phyloP scores from a whole-genome alignment of 2,329 filamentous ascomycete species.

The Hymenotorrendiella dingleyae region DNA sequence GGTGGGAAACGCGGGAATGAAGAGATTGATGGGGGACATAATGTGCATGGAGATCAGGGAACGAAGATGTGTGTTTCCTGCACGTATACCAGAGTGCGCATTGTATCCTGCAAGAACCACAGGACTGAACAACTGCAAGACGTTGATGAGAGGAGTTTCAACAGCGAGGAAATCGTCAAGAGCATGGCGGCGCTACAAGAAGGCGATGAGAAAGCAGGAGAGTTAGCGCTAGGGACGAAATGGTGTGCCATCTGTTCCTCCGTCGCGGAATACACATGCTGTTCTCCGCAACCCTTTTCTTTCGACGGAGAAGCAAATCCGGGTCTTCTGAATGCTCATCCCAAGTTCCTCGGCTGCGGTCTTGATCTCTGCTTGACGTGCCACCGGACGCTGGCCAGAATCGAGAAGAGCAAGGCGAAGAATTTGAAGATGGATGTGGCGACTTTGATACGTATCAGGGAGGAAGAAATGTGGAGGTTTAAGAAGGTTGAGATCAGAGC shows the following conservation, averaged over 20 bases:
- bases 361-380: slow-evolving; percentile 21
- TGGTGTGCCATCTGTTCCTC: slow-evolving; percentile 26
- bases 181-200: slow-evolving; percentile 9
- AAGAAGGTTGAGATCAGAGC: slow-evolving; percentile 15
- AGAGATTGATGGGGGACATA: slow-evolving; percentile 20
- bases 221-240: slow-evolving; percentile 55
- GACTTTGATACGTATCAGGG: slow-evolving; percentile 1
- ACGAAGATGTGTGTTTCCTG: slow-evolving; percentile 25
- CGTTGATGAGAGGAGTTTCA: slow-evolving; percentile 10
- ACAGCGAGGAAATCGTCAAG: slow-evolving; percentile 4
- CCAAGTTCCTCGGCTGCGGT: slow-evolving; percentile 17
- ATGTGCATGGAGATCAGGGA: slow-evolving; percentile 7
- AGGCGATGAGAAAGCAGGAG: slow-evolving; percentile 33
- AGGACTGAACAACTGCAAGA: slow-evolving; percentile 6
- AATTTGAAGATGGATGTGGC: neutral
- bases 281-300: slow-evolving; percentile 1
- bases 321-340: neutral
- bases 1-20: slow-evolving; percentile 13
- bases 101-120: slow-evolving; percentile 20
- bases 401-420: slow-evolving; percentile 2
- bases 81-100: slow-evolving; percentile 16
- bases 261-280: slow-evolving; percentile 15
- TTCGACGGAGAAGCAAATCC: neutral
- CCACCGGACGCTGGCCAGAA: slow-evolving; percentile 5
- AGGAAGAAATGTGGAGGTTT: slow-evolving; percentile 3